Base-by-base conservation (phyloP, 352 stramenopile genomes). In the Phytopythium ostracodes region DNA sequence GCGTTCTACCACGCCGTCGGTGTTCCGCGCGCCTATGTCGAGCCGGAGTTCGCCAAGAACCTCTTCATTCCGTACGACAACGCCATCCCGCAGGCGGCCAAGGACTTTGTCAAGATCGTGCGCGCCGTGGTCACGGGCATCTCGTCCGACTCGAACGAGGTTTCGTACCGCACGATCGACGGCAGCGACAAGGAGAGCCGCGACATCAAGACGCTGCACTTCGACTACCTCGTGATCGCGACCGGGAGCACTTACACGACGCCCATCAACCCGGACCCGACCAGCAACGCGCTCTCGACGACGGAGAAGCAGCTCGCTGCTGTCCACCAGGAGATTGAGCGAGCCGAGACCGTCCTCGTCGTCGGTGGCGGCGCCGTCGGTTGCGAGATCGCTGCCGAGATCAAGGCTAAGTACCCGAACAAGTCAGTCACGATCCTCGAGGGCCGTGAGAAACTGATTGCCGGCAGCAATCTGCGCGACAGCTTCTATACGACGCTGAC, bases 1-100 rank as follows among this genome's bases (percentile, higher is more conserved):
- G 79, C 64, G 66, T 79, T 67, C 44, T 89, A 84, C 64, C 68
- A 87, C 56, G 59, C 69, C 0, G 36, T 88, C 5, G 80, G 78
- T 6, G 63, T 75, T 12, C 76, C 80, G 5, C 76, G 82, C 24
- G 79, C 82, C 9, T 84, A 75, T 53, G 75, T 84, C 18, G 78
- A 89, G 6, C 65, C 63, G n/a, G 43, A 53, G 43, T 91, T 74
- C 67, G 62, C 61, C 18, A 56, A 62, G 4, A 88, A 84, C 52
- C 76, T 91, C 66, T 91, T 89, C 57, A 73, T 91, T 42, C 82
- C 82, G 4, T 81, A 80, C 62, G 76, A 83, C 60, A 70, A 87
- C n/a, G 82, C 70, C 8, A 82, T 91, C 50, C 74, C 68, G 38
- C 70, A 76, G 25, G 29, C 62, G 12, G 60, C 75, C 14, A 31